Percentiles rank a stretch among this genome's conserved stretches.
phyloP scores from a whole-genome alignment of 1,284 basidiomycete genomes.

The Microbotryomycetes sp. region DNA sequence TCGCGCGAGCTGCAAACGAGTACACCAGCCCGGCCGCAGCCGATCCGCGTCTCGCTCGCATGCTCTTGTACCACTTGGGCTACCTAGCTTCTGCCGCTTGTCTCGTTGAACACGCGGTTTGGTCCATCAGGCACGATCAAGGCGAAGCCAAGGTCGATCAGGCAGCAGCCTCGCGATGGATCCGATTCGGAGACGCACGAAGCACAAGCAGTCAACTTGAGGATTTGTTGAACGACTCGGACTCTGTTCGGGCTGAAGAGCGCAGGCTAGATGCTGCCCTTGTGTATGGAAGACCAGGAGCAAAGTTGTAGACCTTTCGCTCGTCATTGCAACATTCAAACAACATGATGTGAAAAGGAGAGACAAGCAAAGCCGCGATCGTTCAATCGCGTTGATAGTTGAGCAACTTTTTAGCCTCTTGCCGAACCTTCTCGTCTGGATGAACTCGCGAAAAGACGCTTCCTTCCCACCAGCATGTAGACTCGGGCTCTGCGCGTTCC shows the following conservation, averaged over 20 bases:
- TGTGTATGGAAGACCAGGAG: conserved; percentile 35
- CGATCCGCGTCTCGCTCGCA: conserved; percentile 49
- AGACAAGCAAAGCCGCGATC: background rate
- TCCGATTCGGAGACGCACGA: conserved; percentile 42
- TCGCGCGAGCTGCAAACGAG: conserved; percentile 17
- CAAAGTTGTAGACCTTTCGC: background rate
- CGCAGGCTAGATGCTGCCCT: conserved; percentile 41
- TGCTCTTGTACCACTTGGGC: conserved; percentile 53
- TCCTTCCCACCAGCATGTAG: conserved; percentile 30
- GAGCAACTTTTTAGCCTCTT: conserved; percentile 50
- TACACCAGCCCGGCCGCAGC: conserved; percentile 44
- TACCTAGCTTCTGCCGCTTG: conserved; percentile 50
- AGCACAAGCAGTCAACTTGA: conserved; percentile 41
- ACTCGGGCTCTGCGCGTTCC: conserved; percentile 29
- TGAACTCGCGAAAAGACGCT: conserved; percentile 53
- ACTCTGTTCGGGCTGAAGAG: conserved; percentile 32
- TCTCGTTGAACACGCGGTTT: conserved; percentile 59
- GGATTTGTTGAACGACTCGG: background rate
- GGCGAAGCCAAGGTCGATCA: conserved; percentile 48
- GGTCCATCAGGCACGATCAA: conserved; percentile 46
- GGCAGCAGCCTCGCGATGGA: conserved; percentile 50
- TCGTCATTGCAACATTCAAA: background rate
- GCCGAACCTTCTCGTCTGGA: conserved; percentile 56
- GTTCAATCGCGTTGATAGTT: conserved; percentile 37
- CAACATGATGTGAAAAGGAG: background rate